Percentiles rank a stretch among this genome's conserved stretches.
These are phyloP conservation scores for Aureobasidium sp. DNA, from an alignment of 2,329 filamentous ascomycete species.

Conservation along the genomic window DNA sequence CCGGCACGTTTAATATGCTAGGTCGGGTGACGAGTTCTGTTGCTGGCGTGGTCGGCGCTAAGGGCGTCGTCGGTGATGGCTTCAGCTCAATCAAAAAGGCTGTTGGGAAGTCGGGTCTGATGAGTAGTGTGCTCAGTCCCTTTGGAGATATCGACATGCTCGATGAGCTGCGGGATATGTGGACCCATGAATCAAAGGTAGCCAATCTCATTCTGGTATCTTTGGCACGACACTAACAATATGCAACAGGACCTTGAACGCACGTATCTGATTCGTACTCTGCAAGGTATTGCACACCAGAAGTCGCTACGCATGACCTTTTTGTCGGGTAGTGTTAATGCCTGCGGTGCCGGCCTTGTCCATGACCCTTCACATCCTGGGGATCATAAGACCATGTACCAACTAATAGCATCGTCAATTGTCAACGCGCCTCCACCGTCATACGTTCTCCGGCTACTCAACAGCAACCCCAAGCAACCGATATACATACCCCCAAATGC, in stretches of 20 bases:
- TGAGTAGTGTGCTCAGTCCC: slow-evolving; percentile 91
- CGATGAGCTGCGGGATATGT: slow-evolving; percentile 91
- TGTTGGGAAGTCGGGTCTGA: slow-evolving; percentile 87
- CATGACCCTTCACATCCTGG: slow-evolving; percentile 87
- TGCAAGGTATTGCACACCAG: slow-evolving; percentile 91
- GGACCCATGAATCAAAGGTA: slow-evolving; percentile 94
- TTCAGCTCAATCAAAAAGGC: slow-evolving; percentile 96
- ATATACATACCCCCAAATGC: slow-evolving; percentile 89
- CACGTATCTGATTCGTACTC: slow-evolving; percentile 89
- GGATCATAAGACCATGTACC: slow-evolving; percentile 99
- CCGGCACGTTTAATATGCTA: slow-evolving; percentile 90
- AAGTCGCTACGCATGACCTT: slow-evolving; percentile 97
- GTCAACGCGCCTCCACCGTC: slow-evolving; percentile 78
- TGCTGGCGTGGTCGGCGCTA: slow-evolving; percentile 89
- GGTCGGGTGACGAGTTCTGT: slow-evolving; percentile 94
- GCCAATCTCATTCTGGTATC: not conserved
- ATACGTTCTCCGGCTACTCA: slow-evolving; percentile 89
- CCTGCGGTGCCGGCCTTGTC: slow-evolving; percentile 82
- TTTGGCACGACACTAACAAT: not conserved
- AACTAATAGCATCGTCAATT: slow-evolving; percentile 86
- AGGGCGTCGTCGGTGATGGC: slow-evolving; percentile 82
- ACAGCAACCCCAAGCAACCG: slow-evolving; percentile 68
- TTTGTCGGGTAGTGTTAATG: slow-evolving; percentile 84
- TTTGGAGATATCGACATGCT: slow-evolving; percentile 94
- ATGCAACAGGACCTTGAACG: slow-evolving; percentile 69